Evolutionary conservation across 169 alveolate species (phyloP), one percentile per base, ranked within the genome.

Genomic region (Cryptosporidium canis): DNA sequence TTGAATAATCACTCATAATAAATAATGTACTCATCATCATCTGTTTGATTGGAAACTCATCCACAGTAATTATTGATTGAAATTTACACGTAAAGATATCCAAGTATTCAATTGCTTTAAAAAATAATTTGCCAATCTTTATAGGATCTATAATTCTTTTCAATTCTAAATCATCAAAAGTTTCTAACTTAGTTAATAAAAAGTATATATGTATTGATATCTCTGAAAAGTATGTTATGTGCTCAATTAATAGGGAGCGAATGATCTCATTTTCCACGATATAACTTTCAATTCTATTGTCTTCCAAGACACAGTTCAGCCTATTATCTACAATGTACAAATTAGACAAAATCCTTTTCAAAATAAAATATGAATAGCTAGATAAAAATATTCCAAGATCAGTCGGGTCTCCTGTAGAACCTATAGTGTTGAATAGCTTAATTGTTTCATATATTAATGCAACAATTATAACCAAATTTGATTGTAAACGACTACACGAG

Each of bases 1-100:
- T 12, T 21, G 37, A 58, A 24, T 77, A 77, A 66, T 77, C 61
- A 39, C 87, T 77, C 87, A 77, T 77, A 18, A 77, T 77, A 21
- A 58, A 77, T 29, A 77, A 31, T n/a, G 72, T 61, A 37, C 61
- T 58, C 24, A 48, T 21, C 72, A 77, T 77, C 9, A 77, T 21
- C 31, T 41, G n/a, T 41, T 77, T 56, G 16, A 61, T 77, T 58
- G 87, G 87, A 39, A 55, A 77, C 2, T 63, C 87, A 16, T 61
- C 64, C 9, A 16, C 39, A 18, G 33, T 12, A 0, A 77, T 0
- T 18, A 77, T 4, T 35, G 39, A n/a, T 16, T 77, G 87, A 61
- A 29, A 77, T 24, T 14, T 58, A 39, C 14, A 39, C n/a, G 71
- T 58, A 24, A 77, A 39, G 14, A 58, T 55, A 14, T 77, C 87